These are phyloP conservation scores for Coleophoma eucalyptorum DNA, from an alignment of 2,329 filamentous ascomycete genomes.

Conservation along the genomic window DNA sequence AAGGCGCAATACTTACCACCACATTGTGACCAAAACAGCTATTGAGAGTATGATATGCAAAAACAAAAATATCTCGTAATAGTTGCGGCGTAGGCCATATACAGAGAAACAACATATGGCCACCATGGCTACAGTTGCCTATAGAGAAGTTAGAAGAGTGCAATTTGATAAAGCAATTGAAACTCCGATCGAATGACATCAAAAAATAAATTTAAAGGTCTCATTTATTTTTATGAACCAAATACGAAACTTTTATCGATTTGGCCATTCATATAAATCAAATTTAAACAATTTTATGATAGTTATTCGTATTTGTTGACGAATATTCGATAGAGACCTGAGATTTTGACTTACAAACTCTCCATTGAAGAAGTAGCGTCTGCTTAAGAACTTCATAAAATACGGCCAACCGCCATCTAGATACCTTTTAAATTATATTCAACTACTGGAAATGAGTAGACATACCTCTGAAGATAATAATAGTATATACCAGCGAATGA, in stretches of 20 bases:
- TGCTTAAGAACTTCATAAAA: slow-evolving; percentile 8
- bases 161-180: background rate
- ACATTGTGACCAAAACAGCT: slow-evolving; percentile 31
- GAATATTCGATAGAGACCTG: too few relatives aligned
- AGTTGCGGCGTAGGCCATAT: slow-evolving; percentile 21
- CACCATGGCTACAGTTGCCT: slow-evolving; percentile 34
- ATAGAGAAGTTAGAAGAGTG: background rate
- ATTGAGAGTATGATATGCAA: slow-evolving; percentile 49
- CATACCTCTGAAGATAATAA: slow-evolving; percentile 30
- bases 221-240: too few relatives aligned
- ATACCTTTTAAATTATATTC: background rate
- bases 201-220: too few relatives aligned
- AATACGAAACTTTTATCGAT: too few relatives aligned
- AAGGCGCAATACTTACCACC: slow-evolving; percentile 2
- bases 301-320: too few relatives aligned
- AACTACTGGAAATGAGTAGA: slow-evolving; percentile 30
- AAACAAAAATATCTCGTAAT: slow-evolving; percentile 47
- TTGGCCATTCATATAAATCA: too few relatives aligned
- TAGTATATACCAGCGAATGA: slow-evolving; percentile 57
- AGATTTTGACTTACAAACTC: background rate
- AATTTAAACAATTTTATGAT: too few relatives aligned
- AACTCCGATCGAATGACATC: background rate
- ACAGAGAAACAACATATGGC: slow-evolving; percentile 38
- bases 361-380: slow-evolving; percentile 9
- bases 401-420: slow-evolving; percentile 26